These are phyloP conservation scores for Tuber melanosporum DNA, from an alignment of 495 filamentous ascomycete genomes.

Conservation along the genomic window DNA sequence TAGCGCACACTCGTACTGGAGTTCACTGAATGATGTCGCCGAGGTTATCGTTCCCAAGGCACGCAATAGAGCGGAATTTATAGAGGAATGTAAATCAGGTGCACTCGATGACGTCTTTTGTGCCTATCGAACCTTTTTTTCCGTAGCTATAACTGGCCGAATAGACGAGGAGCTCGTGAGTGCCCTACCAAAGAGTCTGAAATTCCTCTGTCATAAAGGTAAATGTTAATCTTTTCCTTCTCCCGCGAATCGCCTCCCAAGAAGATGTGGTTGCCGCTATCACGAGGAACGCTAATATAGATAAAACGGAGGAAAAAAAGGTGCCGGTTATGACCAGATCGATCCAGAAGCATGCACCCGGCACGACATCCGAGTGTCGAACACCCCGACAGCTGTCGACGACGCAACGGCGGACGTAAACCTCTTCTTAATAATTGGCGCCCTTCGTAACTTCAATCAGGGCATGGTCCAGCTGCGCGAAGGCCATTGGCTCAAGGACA, in stretches of 20 bases:
- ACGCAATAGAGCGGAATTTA: conserved; percentile 59
- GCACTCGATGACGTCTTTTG: conserved; percentile 61
- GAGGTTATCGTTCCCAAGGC: conserved; percentile 49
- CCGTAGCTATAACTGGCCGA: conserved; percentile 59
- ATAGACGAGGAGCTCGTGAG: conserved; percentile 62
- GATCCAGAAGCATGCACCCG: conserved; percentile 63
- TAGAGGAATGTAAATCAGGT: conserved; percentile 64
- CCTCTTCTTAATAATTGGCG: conserved; percentile 72
- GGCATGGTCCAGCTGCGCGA: conserved; percentile 57
- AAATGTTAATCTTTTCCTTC: conserved; percentile 2
- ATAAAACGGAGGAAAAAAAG: conserved; percentile 38
- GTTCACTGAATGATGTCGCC: conserved; percentile 48
- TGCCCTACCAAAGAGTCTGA: conserved; percentile 51
- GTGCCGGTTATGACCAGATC: conserved; percentile 77
- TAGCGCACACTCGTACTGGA: conserved; percentile 48
- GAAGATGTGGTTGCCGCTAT: not conserved
- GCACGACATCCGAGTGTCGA: conserved; percentile 62
- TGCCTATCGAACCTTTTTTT: conserved; percentile 71
- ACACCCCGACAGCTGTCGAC: conserved; percentile 72
- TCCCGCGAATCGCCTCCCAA: conserved; percentile 1
- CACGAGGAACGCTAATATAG: not conserved
- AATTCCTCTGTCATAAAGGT: conserved; percentile 52
- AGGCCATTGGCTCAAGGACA: conserved; percentile 53
- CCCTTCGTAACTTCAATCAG: conserved; percentile 62
- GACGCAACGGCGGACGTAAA: conserved; percentile 73